Evolutionary conservation across 768 basidiomycete genomes (phyloP).

Genomic region (Roridomyces roridus): DNA sequence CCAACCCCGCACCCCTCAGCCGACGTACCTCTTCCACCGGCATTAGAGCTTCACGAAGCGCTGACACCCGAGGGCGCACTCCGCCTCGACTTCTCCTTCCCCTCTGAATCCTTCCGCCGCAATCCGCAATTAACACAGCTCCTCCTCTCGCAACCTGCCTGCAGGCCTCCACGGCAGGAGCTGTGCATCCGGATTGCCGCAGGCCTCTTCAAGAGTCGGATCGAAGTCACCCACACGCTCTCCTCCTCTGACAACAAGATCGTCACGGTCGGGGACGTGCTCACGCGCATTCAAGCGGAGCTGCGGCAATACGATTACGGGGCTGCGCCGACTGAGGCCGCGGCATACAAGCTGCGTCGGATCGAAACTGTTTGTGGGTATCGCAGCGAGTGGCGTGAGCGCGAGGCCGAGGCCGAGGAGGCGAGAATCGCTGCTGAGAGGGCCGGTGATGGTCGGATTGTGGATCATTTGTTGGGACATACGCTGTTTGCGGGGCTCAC

Average conservation of each 20-base stretch:
- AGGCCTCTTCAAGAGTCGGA: background rate
- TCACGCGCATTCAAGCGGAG: slow-evolving; percentile 4
- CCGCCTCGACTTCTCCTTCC: slow-evolving; percentile 14
- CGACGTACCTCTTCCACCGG: background rate
- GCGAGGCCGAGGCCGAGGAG: background rate
- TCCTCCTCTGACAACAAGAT: background rate
- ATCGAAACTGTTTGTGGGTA: slow-evolving; percentile 18
- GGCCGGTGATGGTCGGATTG: background rate
- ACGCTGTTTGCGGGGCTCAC: slow-evolving; percentile 11
- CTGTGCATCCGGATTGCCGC: slow-evolving; percentile 12
- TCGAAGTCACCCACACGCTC: background rate
- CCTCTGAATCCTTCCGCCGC: slow-evolving; percentile 14
- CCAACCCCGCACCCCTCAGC: background rate
- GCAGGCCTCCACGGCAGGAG: slow-evolving; percentile 8
- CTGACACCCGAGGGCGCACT: background rate
- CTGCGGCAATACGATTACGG: slow-evolving; percentile 15
- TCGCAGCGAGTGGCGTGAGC: background rate
- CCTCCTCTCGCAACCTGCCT: slow-evolving; percentile 12
- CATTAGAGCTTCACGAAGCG: background rate
- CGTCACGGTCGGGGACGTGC: slow-evolving; percentile 20
- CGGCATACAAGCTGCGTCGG: slow-evolving; percentile 11
- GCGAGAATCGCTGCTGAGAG: background rate
- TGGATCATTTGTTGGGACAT: slow-evolving; percentile 10
- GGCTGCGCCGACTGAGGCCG: background rate
- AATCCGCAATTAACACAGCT: slow-evolving; percentile 9